Evolutionary conservation across 1,139 yeast species (phyloP).

Genomic region (Pichia cactophila): DNA sequence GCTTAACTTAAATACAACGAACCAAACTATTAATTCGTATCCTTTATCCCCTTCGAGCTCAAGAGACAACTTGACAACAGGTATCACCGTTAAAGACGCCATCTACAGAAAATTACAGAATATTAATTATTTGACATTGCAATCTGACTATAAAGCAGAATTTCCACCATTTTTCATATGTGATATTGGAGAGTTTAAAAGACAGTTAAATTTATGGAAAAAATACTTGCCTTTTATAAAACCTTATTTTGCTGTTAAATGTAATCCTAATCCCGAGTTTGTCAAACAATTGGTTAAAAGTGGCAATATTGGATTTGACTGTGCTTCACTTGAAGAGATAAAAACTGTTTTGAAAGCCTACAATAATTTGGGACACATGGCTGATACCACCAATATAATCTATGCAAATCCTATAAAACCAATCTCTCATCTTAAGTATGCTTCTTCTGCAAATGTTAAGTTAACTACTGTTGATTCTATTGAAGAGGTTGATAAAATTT

Average conservation of each 20-base stretch:
- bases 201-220: constrained; percentile 58
- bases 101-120: constrained; percentile 1
- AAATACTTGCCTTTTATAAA: constrained; percentile 59
- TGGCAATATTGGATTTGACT: constrained; percentile 73
- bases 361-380: constrained; percentile 7
- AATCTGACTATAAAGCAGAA: constrained; percentile 28
- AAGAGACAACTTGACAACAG: neutral
- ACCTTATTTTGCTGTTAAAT: constrained; percentile 90
- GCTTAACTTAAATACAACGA: neutral
- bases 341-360: constrained; percentile 43
- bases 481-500: constrained; percentile 74
- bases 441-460: constrained; percentile 46
- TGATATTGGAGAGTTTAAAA: constrained; percentile 66
- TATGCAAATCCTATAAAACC: constrained; percentile 96
- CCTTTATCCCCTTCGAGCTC: constrained; percentile 11
- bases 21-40: neutral
- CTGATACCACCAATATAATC: constrained; percentile 66
- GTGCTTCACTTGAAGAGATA: constrained; percentile 88
- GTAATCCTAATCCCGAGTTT: constrained; percentile 69
- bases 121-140: neutral
- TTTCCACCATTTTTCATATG: constrained; percentile 87
- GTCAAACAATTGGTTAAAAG: constrained; percentile 47
- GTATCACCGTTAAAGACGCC: constrained; percentile 1
- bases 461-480: constrained; percentile 87
- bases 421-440: constrained; percentile 68